Percentiles rank a stretch among this genome's conserved stretches.
Evolutionary conservation across 371 early-diverging fungal species (phyloP).

Genomic region (Mortierella sp.): DNA sequence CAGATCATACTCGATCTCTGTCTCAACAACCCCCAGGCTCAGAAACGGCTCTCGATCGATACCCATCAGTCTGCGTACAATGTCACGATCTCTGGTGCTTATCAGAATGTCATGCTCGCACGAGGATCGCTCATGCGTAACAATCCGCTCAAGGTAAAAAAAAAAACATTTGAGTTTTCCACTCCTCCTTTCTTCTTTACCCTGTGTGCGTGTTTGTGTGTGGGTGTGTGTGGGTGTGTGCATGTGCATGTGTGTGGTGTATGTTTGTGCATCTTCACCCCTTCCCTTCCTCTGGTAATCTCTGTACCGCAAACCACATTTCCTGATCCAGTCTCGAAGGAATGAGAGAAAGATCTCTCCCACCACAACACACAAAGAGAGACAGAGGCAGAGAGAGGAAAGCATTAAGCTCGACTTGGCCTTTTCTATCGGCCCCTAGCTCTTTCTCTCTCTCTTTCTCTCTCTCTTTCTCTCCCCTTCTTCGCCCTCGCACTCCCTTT

Average conservation of each 20-base stretch:
- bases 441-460: too few species aligned
- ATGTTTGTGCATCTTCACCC: too few species aligned
- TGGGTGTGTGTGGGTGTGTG: too few species aligned
- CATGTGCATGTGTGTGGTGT: too few species aligned
- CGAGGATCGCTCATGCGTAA: slow-evolving; percentile 49
- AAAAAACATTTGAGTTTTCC: background rate
- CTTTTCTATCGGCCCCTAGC: too few species aligned
- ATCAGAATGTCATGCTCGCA: slow-evolving; percentile 50
- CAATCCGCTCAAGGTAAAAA: slow-evolving; percentile 49
- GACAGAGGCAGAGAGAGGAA: background rate
- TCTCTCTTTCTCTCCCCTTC: too few species aligned
- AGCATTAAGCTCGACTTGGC: too few species aligned
- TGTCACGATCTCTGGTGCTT: slow-evolving; percentile 52
- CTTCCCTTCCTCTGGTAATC: background rate
- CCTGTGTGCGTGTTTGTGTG: too few species aligned
- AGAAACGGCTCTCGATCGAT: slow-evolving; percentile 50
- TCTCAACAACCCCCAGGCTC: slow-evolving; percentile 29
- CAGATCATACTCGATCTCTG: slow-evolving; percentile 45
- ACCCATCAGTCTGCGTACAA: slow-evolving; percentile 52
- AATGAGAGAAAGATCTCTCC: too few species aligned
- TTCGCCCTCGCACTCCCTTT: too few species aligned
- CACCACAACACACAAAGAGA: background rate
- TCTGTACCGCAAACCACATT: too few species aligned
- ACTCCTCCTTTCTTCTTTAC: background rate
- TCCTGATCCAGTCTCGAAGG: too few species aligned